phyloP scores from a whole-genome alignment of 805 yeast species.

The Yamadazyma sp. region DNA sequence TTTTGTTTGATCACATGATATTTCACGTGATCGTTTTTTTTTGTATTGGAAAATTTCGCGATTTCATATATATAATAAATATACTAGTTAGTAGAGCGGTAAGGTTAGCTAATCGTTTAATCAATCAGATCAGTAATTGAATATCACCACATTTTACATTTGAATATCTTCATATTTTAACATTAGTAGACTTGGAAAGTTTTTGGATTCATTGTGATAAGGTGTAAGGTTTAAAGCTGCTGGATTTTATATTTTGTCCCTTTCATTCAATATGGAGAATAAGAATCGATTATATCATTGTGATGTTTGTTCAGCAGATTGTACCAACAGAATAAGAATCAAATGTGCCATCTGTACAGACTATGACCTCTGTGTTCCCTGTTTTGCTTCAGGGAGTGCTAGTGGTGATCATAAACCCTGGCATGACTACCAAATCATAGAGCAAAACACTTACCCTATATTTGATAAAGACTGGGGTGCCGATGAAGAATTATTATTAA shows the following conservation, averaged over 20 bases:
- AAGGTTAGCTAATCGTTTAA: too few species aligned
- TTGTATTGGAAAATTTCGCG: too few species aligned
- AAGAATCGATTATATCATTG: slow-evolving; percentile 65
- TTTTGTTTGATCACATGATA: neutral
- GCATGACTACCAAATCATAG: slow-evolving; percentile 89
- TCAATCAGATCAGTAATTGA: neutral
- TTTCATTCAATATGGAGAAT: slow-evolving; percentile 41
- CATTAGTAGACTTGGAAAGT: too few species aligned
- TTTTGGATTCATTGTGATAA: too few species aligned
- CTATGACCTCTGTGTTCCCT: slow-evolving; percentile 96
- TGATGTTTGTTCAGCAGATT: slow-evolving; percentile 94
- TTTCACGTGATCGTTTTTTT: neutral
- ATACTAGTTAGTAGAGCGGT: too few species aligned
- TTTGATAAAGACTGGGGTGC: slow-evolving; percentile 96
- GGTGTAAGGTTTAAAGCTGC: neutral
- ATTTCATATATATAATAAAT: too few species aligned
- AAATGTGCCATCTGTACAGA: slow-evolving; percentile 91
- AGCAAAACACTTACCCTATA: slow-evolving; percentile 93
- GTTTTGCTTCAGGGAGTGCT: slow-evolving; percentile 80
- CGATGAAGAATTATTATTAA: slow-evolving; percentile 84
- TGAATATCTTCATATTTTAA: too few species aligned
- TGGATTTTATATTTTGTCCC: too few species aligned
- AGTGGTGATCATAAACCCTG: slow-evolving; percentile 89
- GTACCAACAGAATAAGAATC: slow-evolving; percentile 87
- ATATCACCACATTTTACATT: too few species aligned